Percentiles rank a stretch among this genome's conserved stretches.
Evolutionary conservation across 192 early-diverging fungal species (phyloP).

Genomic region (Podila clonocystis): DNA sequence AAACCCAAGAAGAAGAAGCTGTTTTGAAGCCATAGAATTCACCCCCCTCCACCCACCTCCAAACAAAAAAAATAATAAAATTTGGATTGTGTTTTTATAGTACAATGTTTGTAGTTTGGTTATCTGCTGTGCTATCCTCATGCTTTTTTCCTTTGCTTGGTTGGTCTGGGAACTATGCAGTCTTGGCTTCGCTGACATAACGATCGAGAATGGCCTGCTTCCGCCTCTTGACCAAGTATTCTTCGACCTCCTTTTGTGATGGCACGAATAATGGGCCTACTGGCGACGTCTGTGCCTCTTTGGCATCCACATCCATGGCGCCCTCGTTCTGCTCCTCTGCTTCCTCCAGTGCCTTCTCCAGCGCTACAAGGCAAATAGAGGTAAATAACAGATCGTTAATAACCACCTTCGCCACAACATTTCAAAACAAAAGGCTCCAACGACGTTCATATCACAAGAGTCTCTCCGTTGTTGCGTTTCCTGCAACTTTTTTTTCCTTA

Average conservation of each 20-base stretch:
- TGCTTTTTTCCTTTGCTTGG: background rate
- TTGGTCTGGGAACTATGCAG: background rate
- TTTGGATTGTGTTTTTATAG: background rate
- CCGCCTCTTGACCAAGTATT: constrained; percentile 74
- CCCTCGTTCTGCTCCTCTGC: constrained; percentile 33
- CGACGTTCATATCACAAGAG: background rate
- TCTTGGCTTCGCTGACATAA: constrained; percentile 57
- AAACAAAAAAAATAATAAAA: background rate
- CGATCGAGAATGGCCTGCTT: constrained; percentile 71
- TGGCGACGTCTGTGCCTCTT: constrained; percentile 32
- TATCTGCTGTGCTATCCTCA: background rate
- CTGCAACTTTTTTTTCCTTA: constrained; percentile 3
- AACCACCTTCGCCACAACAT: background rate
- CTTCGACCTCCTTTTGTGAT: constrained; percentile 78
- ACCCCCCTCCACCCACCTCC: too few relatives aligned
- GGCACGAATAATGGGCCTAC: constrained; percentile 63
- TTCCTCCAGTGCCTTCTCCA: constrained; percentile 28
- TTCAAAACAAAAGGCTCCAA: too few relatives aligned
- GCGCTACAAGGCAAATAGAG: constrained; percentile 8
- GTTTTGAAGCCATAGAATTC: constrained; percentile 2
- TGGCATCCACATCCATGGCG: constrained; percentile 46
- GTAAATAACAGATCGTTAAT: background rate
- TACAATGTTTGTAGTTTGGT: background rate
- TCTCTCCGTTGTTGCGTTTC: too few relatives aligned
- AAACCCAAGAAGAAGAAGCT: constrained; percentile 14